Evolutionary conservation across 2,329 filamentous ascomycete species (phyloP), one percentile per base, ranked within the genome.

Genomic region (Hysterium pulicare): DNA sequence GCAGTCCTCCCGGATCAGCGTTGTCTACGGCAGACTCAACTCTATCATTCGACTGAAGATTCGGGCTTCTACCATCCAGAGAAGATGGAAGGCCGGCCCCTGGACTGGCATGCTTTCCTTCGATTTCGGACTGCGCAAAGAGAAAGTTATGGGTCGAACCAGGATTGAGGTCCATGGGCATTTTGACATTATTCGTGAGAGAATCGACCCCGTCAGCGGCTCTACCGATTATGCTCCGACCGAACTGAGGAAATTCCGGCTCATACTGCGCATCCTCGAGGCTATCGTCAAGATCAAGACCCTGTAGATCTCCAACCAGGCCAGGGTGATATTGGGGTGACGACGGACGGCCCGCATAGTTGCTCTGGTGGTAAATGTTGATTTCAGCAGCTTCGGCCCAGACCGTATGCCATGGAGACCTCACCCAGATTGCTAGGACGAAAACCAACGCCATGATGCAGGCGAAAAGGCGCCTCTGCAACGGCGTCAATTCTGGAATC

Each of bases 391-490:
- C n/a, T n/a, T n/a, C n/a, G n/a, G n/a, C n/a, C n/a, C n/a, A n/a
- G n/a, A n/a, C n/a, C n/a, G n/a, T n/a, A n/a, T n/a, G n/a, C n/a
- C n/a, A n/a, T n/a, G n/a, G n/a, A n/a, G n/a, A n/a, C n/a, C n/a
- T n/a, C n/a, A n/a, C n/a, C n/a, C n/a, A n/a, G n/a, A n/a, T n/a
- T n/a, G n/a, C n/a, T n/a, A n/a, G n/a, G n/a, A n/a, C n/a, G n/a
- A n/a, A n/a, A n/a, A n/a, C n/a, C n/a, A n/a, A n/a, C n/a, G n/a
- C n/a, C n/a, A n/a, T n/a, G n/a, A 85, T 62, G 43, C 83, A 86
- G 53, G 83, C 82, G 61, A 77, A 78, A 55, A 87, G 76, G 55
- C 84, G 82, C 67, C 81, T 83, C 70, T 86, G 85, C 49, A 86
- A 71, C 54, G 78, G 81, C 61, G 78, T 82, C 61, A 84, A 74